Evolutionary conservation across 2,329 filamentous ascomycete genomes (phyloP).

Genomic region (Pestalotiopsis sp.): DNA sequence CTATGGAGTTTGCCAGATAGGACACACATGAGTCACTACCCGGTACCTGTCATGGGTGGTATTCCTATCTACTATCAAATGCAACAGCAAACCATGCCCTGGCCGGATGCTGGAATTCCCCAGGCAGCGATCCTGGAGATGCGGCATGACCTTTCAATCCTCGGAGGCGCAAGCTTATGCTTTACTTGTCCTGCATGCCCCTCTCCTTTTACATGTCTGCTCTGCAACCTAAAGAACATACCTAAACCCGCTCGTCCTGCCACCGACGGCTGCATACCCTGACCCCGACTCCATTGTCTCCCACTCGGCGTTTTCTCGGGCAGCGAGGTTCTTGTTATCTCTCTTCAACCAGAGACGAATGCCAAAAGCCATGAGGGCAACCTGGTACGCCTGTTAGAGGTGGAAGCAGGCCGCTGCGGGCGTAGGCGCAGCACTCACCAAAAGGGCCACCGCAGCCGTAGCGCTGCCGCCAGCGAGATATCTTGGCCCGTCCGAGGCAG

Average conservation of each 20-base stretch:
- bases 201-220: background rate
- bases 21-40: no score
- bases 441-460: conserved; percentile 59
- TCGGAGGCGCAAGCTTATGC: background rate
- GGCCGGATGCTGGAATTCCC: no score
- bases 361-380: conserved; percentile 53
- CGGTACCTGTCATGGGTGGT: no score
- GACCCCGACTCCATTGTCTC: conserved; percentile 16
- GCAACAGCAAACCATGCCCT: no score
- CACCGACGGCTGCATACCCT: conserved; percentile 5
- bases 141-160: no score
- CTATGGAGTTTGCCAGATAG: no score
- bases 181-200: background rate
- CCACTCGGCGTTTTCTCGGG: conserved; percentile 21
- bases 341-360: conserved; percentile 56
- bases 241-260: conserved; percentile 29
- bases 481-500: conserved; percentile 40
- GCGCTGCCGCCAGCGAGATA: conserved; percentile 59
- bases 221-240: conserved; percentile 28
- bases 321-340: conserved; percentile 64
- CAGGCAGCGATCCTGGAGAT: no score
- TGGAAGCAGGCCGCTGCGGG: no score
- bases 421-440: background rate
- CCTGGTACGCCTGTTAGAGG: conserved; percentile 24
- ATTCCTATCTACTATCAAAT: no score